Base-by-base conservation (phyloP, 345 rosid species). In the Erysimum cheiranthoides region DNA sequence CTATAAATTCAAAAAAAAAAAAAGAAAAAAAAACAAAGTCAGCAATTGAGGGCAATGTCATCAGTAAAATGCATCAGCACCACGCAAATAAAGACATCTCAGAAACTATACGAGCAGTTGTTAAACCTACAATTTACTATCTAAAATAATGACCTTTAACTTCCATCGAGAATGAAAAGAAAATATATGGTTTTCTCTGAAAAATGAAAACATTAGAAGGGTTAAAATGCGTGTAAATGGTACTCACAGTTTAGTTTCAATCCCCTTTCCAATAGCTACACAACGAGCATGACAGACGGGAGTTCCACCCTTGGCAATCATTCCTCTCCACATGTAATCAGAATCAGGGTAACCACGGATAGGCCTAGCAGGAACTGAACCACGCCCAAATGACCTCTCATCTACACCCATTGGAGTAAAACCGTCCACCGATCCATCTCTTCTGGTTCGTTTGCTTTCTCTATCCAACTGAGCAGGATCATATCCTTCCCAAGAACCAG, bases 401-500 rank as follows among this genome's bases (percentile, higher is more conserved):
- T 69, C 74, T 5, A 61, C 80, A 85, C 72, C 69, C 81, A 80
- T 75, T 51, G 69, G 49, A 32, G 82, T 60, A 17, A 84, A 86
- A 76, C 75, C 77, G 13, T 88, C 81, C 57, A 78, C 68, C 13
- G 85, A 66, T 75, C 79, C 76, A 72, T 93, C 99, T 69, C 90
- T 79, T 78, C 97, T 84, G 16, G 87, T 77, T 38, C 98, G 84
- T 79, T 96, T 96, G 47, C 85, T 42, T 56, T 88, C 94, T 74
- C 93, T 88, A 47, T 85, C 91, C 62, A 83, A 54, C 66, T 86
- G 91, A 73, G 64, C 79, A 31, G 77, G 85, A 68, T 96, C 96
- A 71, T 82, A 84, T 38, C 84, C 88, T 79, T 92, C 97, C 97
- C 97, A 87, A 17, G 94, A 84, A 73, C 87, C 85, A 49, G 90